A percentile compares a stretch with the other conserved stretches of the same genome.
phyloP scores from a whole-genome alignment of 805 yeast genomes.

The Yarrowia phangngaensis region DNA sequence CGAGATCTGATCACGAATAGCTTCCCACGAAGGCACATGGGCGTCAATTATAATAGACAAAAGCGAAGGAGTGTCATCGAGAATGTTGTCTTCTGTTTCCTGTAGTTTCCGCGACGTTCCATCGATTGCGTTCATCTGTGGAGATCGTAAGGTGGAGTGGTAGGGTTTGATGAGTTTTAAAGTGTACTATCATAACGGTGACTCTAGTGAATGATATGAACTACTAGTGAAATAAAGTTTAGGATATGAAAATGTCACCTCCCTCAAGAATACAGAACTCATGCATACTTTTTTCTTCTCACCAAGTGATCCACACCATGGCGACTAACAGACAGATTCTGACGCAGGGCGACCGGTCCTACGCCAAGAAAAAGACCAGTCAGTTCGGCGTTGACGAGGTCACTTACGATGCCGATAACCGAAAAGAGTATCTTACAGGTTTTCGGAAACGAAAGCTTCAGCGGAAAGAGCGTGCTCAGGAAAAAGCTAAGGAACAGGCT shows the following conservation, averaged over 20 bases:
- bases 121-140: conserved; percentile 20
- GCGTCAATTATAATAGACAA: conserved; percentile 75
- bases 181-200: no score
- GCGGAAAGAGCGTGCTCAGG: conserved; percentile 82
- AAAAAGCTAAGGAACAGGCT: conserved; percentile 70
- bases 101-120: conserved; percentile 14
- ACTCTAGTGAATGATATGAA: no score
- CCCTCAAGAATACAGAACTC: no score
- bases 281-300: no score
- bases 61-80: conserved; percentile 71
- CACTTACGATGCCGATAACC: conserved; percentile 70
- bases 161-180: no score
- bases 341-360: conserved; percentile 75
- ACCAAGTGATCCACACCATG: no score
- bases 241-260: no score
- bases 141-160: no score
- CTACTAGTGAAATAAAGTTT: no score
- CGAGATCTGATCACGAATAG: conserved; percentile 40
- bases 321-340: conserved; percentile 69
- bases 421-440: conserved; percentile 84
- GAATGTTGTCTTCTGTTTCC: conserved; percentile 26
- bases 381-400: conserved; percentile 72
- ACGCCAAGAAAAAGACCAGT: conserved; percentile 63
- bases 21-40: conserved; percentile 66
- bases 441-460: conserved; percentile 90